Percentiles rank a stretch among this genome's conserved stretches.
These are phyloP conservation scores for Macaranga tanarius DNA, from an alignment of 441 rosid species.

Conservation along the genomic window DNA sequence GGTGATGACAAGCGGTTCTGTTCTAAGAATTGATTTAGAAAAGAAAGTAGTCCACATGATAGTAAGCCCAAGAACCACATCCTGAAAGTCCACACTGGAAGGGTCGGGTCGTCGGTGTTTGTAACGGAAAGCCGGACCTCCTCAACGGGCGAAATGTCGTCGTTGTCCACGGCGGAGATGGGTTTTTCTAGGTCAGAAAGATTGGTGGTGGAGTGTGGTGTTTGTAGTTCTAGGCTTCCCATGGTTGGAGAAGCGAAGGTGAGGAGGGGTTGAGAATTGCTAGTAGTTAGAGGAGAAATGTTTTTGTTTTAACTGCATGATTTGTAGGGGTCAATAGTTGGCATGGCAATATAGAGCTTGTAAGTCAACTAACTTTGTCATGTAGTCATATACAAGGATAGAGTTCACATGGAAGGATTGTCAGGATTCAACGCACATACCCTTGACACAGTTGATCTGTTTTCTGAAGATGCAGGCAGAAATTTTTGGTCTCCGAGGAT, in stretches of 20 bases:
- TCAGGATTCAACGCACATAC: too few relatives aligned
- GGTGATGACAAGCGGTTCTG: conserved; percentile 76
- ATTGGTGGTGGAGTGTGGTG: conserved; percentile 21
- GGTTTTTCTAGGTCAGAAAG: conserved; percentile 33
- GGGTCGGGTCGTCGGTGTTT: conserved; percentile 71
- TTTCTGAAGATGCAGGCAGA: conserved; percentile 7
- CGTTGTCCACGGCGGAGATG: conserved; percentile 25
- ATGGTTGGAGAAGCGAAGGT: background rate
- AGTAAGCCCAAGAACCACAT: conserved; percentile 79
- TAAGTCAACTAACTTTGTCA: conserved; percentile 5
- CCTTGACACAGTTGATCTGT: too few relatives aligned
- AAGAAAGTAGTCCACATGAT: conserved; percentile 70
- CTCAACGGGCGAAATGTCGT: conserved; percentile 67
- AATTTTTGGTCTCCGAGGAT: background rate
- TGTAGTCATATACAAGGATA: background rate
- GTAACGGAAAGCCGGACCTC: conserved; percentile 78
- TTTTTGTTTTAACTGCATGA: background rate
- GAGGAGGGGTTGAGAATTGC: background rate
- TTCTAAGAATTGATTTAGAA: conserved; percentile 86
- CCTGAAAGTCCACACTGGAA: conserved; percentile 90
- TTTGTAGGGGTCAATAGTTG: background rate
- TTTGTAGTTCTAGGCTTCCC: conserved; percentile 28
- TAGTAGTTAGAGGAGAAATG: background rate
- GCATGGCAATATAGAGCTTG: too few relatives aligned
- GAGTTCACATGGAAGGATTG: background rate